Conservation (phyloP, 1,284 basidiomycete species). For the Microbotryum saponariae region DNA sequence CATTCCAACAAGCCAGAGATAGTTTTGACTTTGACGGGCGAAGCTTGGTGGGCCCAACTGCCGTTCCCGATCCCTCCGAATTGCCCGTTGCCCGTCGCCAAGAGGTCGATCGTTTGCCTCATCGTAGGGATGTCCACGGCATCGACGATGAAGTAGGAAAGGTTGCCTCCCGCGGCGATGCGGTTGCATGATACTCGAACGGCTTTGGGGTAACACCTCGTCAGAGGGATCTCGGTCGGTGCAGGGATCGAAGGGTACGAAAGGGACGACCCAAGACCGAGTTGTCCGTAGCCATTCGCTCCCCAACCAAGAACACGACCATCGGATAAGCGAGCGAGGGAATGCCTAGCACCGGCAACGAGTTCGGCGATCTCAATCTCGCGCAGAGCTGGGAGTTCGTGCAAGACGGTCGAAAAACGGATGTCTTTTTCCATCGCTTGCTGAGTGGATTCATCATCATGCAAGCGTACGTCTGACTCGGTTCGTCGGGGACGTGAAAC, state of each 20-base stretch:
- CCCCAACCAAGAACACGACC: constrained; percentile 85
- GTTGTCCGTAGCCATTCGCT: constrained; percentile 58
- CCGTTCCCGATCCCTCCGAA: constrained; percentile 79
- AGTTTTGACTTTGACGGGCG: constrained; percentile 66
- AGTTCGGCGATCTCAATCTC: constrained; percentile 61
- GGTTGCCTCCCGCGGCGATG: constrained; percentile 63
- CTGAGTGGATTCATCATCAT: constrained; percentile 15
- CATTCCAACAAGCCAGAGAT: constrained; percentile 78
- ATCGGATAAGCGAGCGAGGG: constrained; percentile 59
- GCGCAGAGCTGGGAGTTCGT: constrained; percentile 69
- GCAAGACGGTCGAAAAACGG: constrained; percentile 63
- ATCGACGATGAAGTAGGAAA: constrained; percentile 71
- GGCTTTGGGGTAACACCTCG: constrained; percentile 50
- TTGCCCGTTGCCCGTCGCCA: constrained; percentile 65
- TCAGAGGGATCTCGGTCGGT: constrained; percentile 76
- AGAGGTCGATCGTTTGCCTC: constrained; percentile 14
- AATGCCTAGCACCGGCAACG: constrained; percentile 64
- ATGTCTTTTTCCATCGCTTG: constrained; percentile 45
- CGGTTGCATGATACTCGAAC: constrained; percentile 56
- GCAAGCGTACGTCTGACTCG: constrained; percentile 39
- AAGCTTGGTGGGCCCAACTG: constrained; percentile 64
- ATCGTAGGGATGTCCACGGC: constrained; percentile 37
- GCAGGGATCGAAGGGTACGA: constrained; percentile 65
- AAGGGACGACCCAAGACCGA: constrained; percentile 56
- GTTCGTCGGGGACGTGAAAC: background rate